phyloP scores from a whole-genome alignment of 176 grass and related monocot genomes.

The Aechmea fasciata region DNA sequence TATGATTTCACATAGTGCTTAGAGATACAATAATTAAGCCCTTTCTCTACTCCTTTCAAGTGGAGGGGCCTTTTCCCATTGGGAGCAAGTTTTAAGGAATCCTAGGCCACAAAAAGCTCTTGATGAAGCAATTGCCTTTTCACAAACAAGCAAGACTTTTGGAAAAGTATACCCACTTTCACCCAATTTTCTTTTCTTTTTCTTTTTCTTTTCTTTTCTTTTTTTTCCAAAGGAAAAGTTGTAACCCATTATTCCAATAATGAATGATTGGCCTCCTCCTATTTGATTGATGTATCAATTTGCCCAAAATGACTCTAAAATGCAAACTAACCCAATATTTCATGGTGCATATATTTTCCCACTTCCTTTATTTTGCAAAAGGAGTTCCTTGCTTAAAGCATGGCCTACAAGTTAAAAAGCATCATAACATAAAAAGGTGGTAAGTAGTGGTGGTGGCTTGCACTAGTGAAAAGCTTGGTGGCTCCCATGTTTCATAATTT shows the following conservation, averaged over 20 bases:
- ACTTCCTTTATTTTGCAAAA: background rate
- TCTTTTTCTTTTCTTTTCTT: too few relatives aligned
- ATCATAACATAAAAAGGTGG: too few relatives aligned
- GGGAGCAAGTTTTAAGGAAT: constrained; percentile 17
- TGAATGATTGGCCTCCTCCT: background rate
- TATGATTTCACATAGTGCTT: too few relatives aligned
- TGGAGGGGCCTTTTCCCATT: background rate
- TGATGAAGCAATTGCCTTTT: background rate
- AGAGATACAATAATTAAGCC: too few relatives aligned
- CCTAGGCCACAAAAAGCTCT: background rate
- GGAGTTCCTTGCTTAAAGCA: too few relatives aligned
- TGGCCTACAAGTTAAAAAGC: too few relatives aligned
- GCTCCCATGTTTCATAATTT: too few relatives aligned
- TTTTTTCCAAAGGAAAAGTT: background rate
- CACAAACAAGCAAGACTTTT: constrained; percentile 1
- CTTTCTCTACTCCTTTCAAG: background rate
- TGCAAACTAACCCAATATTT: background rate
- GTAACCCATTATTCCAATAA: background rate
- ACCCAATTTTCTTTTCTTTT: background rate
- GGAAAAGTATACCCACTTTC: constrained; percentile 9
- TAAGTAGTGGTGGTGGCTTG: too few relatives aligned
- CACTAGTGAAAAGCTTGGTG: too few relatives aligned
- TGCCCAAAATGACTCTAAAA: background rate
- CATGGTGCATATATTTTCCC: background rate
- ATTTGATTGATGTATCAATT: constrained; percentile 2